phyloP scores from a whole-genome alignment of 768 basidiomycete genomes.

The Mrakia blollopis region DNA sequence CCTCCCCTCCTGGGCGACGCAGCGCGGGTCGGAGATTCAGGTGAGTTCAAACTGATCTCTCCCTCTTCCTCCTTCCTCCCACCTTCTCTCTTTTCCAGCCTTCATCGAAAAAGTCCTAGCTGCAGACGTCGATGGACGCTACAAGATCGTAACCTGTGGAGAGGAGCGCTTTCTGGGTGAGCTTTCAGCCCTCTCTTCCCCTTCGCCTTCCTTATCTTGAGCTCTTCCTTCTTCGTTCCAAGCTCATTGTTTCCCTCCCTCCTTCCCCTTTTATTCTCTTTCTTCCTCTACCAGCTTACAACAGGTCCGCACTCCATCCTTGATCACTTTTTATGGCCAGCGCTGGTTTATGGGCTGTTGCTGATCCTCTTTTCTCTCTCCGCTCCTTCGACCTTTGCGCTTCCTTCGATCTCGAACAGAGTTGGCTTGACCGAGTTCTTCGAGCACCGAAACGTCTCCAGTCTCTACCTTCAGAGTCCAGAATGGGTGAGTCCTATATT shows the following conservation, averaged over 20 bases:
- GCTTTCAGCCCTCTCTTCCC: background rate
- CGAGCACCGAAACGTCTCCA: slow-evolving; percentile 11
- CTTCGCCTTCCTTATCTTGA: background rate
- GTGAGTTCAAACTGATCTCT: background rate
- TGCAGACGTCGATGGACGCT: slow-evolving; percentile 51
- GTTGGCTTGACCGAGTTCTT: slow-evolving; percentile 35
- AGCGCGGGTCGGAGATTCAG: no score
- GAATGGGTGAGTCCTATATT: slow-evolving; percentile 19
- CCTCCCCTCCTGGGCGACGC: no score
- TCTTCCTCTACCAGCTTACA: background rate
- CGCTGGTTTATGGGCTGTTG: no score
- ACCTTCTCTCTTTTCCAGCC: slow-evolving; percentile 42
- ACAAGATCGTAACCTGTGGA: slow-evolving; percentile 54
- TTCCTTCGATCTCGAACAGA: slow-evolving; percentile 32
- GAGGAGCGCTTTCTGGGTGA: slow-evolving; percentile 48
- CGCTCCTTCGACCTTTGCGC: no score
- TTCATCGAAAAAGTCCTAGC: slow-evolving; percentile 64
- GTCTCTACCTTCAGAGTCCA: background rate
- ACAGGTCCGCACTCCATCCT: no score
- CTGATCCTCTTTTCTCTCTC: no score
- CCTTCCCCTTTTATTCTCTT: background rate
- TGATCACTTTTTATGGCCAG: no score
- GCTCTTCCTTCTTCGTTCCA: background rate
- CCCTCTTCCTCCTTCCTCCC: background rate
- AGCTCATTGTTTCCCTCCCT: no score